Base-by-base conservation (phyloP, 176 grass and related monocot genomes). In the Musa schizocarpa region DNA sequence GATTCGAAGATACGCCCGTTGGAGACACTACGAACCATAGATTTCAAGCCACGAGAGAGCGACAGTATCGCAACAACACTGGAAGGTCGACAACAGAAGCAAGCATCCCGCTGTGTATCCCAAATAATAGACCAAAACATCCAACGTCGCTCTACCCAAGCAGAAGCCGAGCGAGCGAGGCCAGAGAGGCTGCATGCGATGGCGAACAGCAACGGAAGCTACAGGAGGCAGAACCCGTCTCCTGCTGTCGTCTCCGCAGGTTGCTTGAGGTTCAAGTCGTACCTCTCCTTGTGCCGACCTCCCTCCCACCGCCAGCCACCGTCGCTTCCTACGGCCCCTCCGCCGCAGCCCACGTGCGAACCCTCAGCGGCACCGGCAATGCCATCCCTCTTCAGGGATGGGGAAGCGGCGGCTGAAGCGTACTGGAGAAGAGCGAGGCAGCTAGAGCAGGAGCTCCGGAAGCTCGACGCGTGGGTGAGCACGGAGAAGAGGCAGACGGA, bases 401-500 rank as follows among this genome's bases (percentile, higher is more conserved):
- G 16, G 3, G 67, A 20, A 19, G 67, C 34, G 48, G 67, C 29
- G 6, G 67, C 29, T 29, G 34, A 50, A 19, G 67, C 67, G 13
- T 50, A 69, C 67, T 50, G 27, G 67, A 50, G 29, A 48, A 69
- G 67, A 49, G 67, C 67, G 9, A 69, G 72, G 58, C 11, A 78
- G 6, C 74, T 93, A 48, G 85, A 89, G 77, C 62, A 89, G 57
- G 81, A 87, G 68, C 72, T 85, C 77, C 56, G 34, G 57, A 74
- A 72, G 65, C 77, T 88, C 50, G 76, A 74, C 54, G 57, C 17
- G 20, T 49, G 25, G 52, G 14, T 43, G 13, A 12, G 12, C 12
- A 50, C 14, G 16, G 65, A 76, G 2, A 22, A 48, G 56, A 5
- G 51, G 11, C 69, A 50, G 8, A 54, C 52, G 52, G 54, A 71